Conservation (phyloP, 257 asterid genomes). For the Solanum stenotomum region DNA sequence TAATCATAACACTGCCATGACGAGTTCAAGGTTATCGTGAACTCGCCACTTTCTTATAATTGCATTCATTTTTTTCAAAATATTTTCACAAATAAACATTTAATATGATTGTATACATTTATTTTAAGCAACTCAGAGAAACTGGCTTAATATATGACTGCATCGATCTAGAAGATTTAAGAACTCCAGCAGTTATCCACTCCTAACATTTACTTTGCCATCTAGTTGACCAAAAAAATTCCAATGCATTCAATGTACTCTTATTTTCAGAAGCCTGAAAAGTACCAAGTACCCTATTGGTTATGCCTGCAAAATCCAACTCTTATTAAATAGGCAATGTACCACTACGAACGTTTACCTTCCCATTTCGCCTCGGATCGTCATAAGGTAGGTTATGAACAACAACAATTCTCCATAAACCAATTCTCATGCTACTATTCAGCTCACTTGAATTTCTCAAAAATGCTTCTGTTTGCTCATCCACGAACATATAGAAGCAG, state of each 20-base stretch:
- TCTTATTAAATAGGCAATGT: not conserved
- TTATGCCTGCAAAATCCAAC: not conserved
- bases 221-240: not conserved
- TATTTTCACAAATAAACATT: not conserved
- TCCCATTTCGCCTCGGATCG: constrained; percentile 92
- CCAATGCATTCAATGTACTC: not conserved
- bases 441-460: constrained; percentile 55
- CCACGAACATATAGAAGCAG: constrained; percentile 91
- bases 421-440: constrained; percentile 55
- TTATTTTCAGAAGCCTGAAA: not conserved
- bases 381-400: constrained; percentile 74
- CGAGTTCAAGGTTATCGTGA: not conserved
- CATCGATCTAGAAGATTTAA: not conserved
- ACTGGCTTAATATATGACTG: not conserved
- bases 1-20: not conserved
- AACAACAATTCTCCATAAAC: constrained; percentile 78
- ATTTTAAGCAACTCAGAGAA: not conserved
- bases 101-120: not conserved
- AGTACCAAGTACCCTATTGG: not conserved
- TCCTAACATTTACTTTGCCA: not conserved
- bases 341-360: constrained; percentile 32
- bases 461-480: constrained; percentile 57
- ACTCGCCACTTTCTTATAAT: not conserved
- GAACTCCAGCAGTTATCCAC: not conserved
- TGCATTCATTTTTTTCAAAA: not conserved